These are phyloP conservation scores for Rhizomucor pusillus DNA, from an alignment of 371 early-diverging fungal genomes.

Conservation along the genomic window DNA sequence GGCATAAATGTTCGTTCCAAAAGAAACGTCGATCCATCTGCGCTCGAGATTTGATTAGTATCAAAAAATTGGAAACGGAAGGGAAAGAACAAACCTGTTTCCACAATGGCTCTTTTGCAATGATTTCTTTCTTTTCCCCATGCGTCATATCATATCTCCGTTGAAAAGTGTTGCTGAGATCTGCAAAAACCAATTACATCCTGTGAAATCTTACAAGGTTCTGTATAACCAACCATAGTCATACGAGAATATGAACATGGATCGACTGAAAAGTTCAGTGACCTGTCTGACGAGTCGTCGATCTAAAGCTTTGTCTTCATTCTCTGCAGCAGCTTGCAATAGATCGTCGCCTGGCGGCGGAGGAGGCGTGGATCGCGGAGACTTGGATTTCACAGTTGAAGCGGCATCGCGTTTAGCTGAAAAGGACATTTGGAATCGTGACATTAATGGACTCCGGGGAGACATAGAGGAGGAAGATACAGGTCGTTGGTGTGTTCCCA, in stretches of 20 bases:
- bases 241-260: slow-evolving; percentile 66
- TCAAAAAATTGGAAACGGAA: neutral
- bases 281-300: slow-evolving; percentile 63
- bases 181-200: slow-evolving; percentile 11
- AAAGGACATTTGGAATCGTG: neutral
- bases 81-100: slow-evolving; percentile 23
- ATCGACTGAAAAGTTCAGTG: slow-evolving; percentile 55
- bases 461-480: neutral
- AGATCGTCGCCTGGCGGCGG: neutral
- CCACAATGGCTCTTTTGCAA: slow-evolving; percentile 25
- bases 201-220: neutral
- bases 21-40: slow-evolving; percentile 55
- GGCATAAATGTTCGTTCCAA: slow-evolving; percentile 67
- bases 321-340: slow-evolving; percentile 18
- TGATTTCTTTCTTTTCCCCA: neutral
- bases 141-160: slow-evolving; percentile 17
- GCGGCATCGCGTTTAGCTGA: neutral
- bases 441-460: neutral
- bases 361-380: neutral
- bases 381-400: too few relatives aligned
- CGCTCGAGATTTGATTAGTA: neutral
- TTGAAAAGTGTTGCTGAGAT: slow-evolving; percentile 44
- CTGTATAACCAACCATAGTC: slow-evolving; percentile 45
- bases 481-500: neutral
- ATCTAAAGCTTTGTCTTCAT: slow-evolving; percentile 48